phyloP scores from a whole-genome alignment of 805 yeast genomes.

The Schizosaccharomyces cryophilus region DNA sequence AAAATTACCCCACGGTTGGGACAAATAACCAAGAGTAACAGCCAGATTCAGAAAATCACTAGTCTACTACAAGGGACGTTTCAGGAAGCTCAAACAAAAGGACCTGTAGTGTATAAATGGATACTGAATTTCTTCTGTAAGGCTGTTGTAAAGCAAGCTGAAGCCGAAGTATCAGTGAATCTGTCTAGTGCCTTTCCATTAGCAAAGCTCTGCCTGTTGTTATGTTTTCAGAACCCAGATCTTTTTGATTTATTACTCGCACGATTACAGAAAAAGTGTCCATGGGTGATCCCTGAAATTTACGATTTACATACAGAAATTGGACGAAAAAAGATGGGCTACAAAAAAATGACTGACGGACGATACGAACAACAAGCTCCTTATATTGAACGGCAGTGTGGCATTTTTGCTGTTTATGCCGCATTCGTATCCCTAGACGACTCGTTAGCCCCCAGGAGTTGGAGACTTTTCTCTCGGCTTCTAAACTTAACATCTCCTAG shows the following conservation, averaged over 20 bases:
- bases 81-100: conserved; percentile 19
- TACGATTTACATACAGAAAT: conserved; percentile 56
- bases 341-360: conserved; percentile 26
- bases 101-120: conserved; percentile 39
- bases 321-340: conserved; percentile 71
- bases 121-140: conserved; percentile 63
- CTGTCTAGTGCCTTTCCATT: conserved; percentile 60
- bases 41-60: conserved; percentile 25
- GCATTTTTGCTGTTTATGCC: conserved; percentile 59
- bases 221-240: conserved; percentile 28
- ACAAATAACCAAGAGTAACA: conserved; percentile 50
- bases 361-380: conserved; percentile 31
- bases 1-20: conserved; percentile 76
- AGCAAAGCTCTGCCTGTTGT: conserved; percentile 33
- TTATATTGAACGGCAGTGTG: conserved; percentile 69
- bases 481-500: neutral
- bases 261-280: conserved; percentile 76
- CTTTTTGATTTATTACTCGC: conserved; percentile 40
- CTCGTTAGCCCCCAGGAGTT: neutral
- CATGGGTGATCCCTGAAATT: conserved; percentile 59
- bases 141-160: conserved; percentile 73
- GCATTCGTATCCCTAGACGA: conserved; percentile 25
- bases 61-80: conserved; percentile 28
- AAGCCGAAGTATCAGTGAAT: conserved; percentile 64
- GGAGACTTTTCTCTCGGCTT: neutral